Conservation (phyloP, 108 stramenopile species). For the Cyclotella cryptica region DNA sequence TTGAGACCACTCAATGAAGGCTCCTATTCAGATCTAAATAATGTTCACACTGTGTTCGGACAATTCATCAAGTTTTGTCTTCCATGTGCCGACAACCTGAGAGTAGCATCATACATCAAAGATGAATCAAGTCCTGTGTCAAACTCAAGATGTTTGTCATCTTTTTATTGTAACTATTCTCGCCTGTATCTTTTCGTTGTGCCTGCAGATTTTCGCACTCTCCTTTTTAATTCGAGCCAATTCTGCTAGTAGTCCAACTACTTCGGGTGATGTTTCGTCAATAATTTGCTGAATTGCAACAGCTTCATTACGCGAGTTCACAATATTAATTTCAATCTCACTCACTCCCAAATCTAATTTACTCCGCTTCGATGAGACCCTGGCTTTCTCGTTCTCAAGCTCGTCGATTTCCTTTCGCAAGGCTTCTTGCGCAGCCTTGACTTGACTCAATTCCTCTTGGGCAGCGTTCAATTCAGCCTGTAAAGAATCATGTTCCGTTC, state of each 20-base stretch:
- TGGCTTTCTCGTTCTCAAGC: neutral
- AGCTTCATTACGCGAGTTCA: neutral
- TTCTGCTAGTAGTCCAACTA: neutral
- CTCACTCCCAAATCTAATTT: neutral
- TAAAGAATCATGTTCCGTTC: slow-evolving; percentile 3
- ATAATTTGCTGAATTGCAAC: slow-evolving; percentile 3
- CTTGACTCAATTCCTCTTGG: neutral
- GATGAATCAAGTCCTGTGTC: too few relatives aligned
- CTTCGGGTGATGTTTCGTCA: neutral
- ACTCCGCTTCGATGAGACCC: neutral
- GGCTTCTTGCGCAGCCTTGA: neutral
- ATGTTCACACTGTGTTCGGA: neutral
- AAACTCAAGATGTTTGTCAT: neutral
- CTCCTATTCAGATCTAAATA: too few relatives aligned
- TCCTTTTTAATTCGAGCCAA: slow-evolving; percentile 7
- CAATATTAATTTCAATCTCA: slow-evolving; percentile 11
- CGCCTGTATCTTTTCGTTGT: slow-evolving; percentile 6
- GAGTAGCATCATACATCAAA: too few relatives aligned
- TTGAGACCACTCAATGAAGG: too few relatives aligned
- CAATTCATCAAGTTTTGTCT: too few relatives aligned
- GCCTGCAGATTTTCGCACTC: neutral
- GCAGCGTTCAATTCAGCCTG: neutral
- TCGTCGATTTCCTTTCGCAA: neutral
- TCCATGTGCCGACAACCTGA: too few relatives aligned
- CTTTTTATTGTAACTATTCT: slow-evolving; percentile 10